phyloP scores from a whole-genome alignment of 371 early-diverging fungal genomes.

The Choanephora cucurbitarum region DNA sequence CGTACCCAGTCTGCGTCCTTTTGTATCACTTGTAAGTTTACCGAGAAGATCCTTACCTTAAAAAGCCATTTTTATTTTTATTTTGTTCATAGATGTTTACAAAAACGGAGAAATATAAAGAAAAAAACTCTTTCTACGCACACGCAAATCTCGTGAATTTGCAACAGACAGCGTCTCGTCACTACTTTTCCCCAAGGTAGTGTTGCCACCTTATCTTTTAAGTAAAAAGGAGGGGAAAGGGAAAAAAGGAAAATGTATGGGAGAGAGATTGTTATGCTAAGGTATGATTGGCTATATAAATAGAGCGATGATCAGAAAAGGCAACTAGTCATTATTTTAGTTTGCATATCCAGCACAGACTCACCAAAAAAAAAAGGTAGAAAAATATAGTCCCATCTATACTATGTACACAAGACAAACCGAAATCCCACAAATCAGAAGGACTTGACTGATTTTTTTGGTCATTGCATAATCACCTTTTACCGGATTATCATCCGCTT shows the following conservation, averaged over 20 bases:
- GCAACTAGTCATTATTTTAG: background rate
- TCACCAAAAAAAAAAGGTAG: background rate
- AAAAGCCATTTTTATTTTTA: constrained; percentile 8
- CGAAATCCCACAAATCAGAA: background rate
- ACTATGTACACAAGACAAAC: background rate
- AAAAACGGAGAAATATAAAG: no score
- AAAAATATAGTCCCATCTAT: background rate
- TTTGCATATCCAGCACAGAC: background rate
- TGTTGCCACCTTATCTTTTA: no score
- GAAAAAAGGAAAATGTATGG: no score
- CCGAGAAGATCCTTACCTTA: constrained; percentile 18
- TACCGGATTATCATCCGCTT: no score
- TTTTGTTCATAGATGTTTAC: no score
- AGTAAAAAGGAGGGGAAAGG: no score
- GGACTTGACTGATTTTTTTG: background rate
- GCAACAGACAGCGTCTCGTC: no score
- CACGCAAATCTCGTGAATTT: background rate
- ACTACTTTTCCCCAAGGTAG: no score
- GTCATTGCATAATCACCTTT: no score
- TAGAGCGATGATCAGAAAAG: background rate
- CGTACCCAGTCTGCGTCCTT: background rate
- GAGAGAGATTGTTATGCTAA: no score
- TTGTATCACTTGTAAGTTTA: background rate
- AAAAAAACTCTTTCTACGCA: no score
- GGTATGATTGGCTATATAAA: constrained; percentile 4